These are phyloP conservation scores for Pyrenophora graminea DNA, from an alignment of 2,329 filamentous ascomycete genomes.

Conservation along the genomic window DNA sequence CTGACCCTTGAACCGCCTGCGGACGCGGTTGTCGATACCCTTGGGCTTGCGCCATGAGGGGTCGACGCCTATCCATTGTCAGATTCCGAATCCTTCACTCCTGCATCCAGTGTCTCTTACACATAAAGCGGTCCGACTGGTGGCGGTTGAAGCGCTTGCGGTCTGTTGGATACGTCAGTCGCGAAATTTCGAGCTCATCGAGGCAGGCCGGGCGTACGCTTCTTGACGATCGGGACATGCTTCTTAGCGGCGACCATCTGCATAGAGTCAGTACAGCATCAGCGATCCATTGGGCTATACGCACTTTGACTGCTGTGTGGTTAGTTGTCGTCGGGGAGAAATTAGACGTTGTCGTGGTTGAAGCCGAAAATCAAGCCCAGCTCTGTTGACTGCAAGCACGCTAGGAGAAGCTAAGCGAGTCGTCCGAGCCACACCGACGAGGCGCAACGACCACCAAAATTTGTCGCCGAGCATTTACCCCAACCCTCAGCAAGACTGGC, in stretches of 20 bases:
- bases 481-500: no score
- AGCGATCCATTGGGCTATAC: conserved; percentile 19
- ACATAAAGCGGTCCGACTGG: conserved; percentile 96
- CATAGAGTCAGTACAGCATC: conserved; percentile 27
- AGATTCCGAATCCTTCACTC: conserved; percentile 21
- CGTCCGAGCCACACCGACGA: conserved; percentile 15
- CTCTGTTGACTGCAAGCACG: conserved; percentile 26
- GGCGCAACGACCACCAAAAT: conserved; percentile 12
- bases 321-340: conserved; percentile 35
- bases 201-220: conserved; percentile 73
- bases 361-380: conserved; percentile 20
- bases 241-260: conserved; percentile 99
- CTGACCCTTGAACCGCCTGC: conserved; percentile 95
- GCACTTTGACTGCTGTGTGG: conserved; percentile 47
- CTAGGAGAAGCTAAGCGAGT: conserved; percentile 32
- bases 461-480: neutral
- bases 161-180: conserved; percentile 61
- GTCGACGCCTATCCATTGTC: conserved; percentile 61
- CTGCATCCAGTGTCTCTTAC: conserved; percentile 47
- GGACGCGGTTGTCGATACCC: conserved; percentile 99
- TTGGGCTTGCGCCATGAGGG: conserved; percentile 98
- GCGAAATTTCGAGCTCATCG: conserved; percentile 30
- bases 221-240: conserved; percentile 99
- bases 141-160: conserved; percentile 95
- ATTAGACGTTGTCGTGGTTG: conserved; percentile 17